Conservation (phyloP, 2,329 filamentous ascomycete genomes). For the Epichloe coenophiala region DNA sequence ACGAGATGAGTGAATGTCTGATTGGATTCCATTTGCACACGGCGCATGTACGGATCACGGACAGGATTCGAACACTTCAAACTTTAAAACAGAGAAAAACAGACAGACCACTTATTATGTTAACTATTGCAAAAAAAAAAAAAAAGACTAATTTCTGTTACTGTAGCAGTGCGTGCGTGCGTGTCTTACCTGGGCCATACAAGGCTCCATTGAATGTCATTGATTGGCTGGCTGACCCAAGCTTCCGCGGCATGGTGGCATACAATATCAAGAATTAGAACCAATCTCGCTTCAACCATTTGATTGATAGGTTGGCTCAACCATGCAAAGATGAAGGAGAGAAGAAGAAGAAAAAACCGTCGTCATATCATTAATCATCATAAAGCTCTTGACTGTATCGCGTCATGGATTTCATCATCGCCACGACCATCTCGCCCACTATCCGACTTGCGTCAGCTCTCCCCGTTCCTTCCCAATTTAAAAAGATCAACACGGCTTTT, state of each 20-base stretch:
- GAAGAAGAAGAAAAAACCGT: background rate
- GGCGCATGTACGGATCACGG: background rate
- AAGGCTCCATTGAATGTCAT: too few relatives aligned
- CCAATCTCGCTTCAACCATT: background rate
- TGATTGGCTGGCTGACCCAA: too few relatives aligned
- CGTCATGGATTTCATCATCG: background rate
- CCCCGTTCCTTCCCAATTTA: background rate
- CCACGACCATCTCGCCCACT: background rate
- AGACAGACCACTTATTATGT: too few relatives aligned
- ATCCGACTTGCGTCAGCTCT: conserved; percentile 1
- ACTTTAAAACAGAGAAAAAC: too few relatives aligned
- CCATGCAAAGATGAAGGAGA: background rate
- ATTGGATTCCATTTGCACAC: too few relatives aligned
- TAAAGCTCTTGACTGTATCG: background rate
- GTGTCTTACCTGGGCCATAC: too few relatives aligned
- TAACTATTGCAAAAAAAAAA: too few relatives aligned
- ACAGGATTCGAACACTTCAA: too few relatives aligned
- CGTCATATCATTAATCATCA: conserved; percentile 2
- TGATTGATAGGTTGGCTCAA: background rate
- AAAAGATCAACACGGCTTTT: background rate
- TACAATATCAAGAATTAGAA: background rate
- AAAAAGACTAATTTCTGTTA: too few relatives aligned
- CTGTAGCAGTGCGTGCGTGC: too few relatives aligned
- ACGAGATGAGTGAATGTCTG: conserved; percentile 12
- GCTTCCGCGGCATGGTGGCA: too few relatives aligned